Conservation (phyloP, 2,329 filamentous ascomycete species). For the Monilinia aucupariae region DNA sequence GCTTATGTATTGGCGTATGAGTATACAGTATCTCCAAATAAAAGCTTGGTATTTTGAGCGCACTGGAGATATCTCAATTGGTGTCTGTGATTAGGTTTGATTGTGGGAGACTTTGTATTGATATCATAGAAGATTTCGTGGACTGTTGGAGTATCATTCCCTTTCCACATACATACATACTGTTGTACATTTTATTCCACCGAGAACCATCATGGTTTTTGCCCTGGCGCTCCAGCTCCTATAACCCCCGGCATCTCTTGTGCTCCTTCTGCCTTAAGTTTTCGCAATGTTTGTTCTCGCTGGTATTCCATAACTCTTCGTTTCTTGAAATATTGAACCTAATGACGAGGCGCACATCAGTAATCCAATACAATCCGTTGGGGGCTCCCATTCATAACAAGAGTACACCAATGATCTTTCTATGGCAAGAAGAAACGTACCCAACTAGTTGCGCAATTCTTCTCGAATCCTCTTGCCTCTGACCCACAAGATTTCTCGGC, state of each 20-base stretch:
- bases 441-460: constrained; percentile 85
- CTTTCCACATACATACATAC: background rate
- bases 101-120: background rate
- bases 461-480: constrained; percentile 65
- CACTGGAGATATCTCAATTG: background rate
- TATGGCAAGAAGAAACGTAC: constrained; percentile 46
- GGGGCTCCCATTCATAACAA: background rate
- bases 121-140: background rate
- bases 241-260: constrained; percentile 45
- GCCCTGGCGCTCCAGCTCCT: constrained; percentile 18
- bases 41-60: background rate
- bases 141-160: background rate
- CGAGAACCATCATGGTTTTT: constrained; percentile 9
- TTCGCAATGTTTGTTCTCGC: constrained; percentile 71
- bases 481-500: constrained; percentile 52
- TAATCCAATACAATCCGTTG: background rate
- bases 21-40: background rate
- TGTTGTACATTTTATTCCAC: constrained; percentile 1
- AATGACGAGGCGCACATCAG: constrained; percentile 20
- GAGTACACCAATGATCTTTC: background rate
- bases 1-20: background rate
- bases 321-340: constrained; percentile 98
- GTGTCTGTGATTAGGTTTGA: background rate
- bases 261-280: constrained; percentile 68
- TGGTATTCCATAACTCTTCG: constrained; percentile 88